These are phyloP conservation scores for Acanthamoeba royreba DNA, from an alignment of 208 protist genomes.

Conservation along the genomic window DNA sequence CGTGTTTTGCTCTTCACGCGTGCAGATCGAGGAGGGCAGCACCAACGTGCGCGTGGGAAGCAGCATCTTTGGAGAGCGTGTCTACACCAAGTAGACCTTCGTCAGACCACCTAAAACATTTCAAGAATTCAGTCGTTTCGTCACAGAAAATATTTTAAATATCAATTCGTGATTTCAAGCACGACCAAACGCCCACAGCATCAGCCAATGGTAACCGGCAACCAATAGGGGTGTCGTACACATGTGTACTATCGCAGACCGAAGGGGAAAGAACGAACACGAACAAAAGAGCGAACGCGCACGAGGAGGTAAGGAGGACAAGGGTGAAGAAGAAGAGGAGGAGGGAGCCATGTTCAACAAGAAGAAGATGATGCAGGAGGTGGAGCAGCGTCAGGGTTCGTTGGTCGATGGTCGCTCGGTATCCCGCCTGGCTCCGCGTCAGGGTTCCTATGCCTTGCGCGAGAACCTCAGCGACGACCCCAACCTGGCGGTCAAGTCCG, in stretches of 20 bases:
- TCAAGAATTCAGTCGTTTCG: no score
- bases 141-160: no score
- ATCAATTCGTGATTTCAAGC: no score
- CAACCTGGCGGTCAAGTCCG: background rate
- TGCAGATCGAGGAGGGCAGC: slow-evolving; percentile 87
- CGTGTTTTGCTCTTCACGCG: no score
- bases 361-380: background rate
- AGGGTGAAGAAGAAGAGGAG: background rate
- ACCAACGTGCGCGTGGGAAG: slow-evolving; percentile 93
- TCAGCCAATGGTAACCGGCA: no score
- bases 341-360: background rate
- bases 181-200: no score
- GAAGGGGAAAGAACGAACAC: no score
- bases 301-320: no score
- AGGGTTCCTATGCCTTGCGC: background rate
- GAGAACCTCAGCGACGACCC: background rate
- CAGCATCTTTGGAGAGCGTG: slow-evolving; percentile 92
- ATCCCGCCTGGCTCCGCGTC: background rate
- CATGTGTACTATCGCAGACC: no score
- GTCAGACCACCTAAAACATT: background rate
- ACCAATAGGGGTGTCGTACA: no score
- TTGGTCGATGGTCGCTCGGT: background rate
- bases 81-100: slow-evolving; percentile 64
- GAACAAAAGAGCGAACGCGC: no score
- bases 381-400: background rate